Evolutionary conservation across 2,329 filamentous ascomycete species (phyloP).

Genomic region (Rhynchosporium agropyri): DNA sequence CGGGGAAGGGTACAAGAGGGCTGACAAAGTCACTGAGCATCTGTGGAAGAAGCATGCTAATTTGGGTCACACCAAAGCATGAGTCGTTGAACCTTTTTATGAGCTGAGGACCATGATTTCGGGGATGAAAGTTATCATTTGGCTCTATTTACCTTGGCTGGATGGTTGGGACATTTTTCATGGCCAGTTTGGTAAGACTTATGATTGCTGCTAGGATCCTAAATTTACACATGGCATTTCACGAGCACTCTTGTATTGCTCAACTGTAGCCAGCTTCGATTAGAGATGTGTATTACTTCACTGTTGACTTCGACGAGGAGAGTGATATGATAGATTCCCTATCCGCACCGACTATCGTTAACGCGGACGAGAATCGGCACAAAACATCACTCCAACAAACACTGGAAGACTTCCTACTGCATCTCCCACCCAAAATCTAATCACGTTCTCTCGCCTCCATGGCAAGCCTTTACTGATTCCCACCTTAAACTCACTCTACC

Average conservation of each 20-base stretch:
- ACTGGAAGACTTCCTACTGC: too few relatives aligned
- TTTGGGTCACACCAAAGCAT: conserved; percentile 18
- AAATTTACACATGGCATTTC: background rate
- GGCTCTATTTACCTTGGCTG: background rate
- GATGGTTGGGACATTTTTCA: background rate
- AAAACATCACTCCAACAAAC: too few relatives aligned
- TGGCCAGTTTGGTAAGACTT: background rate
- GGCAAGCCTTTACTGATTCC: too few relatives aligned
- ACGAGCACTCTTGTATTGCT: too few relatives aligned
- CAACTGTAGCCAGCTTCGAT: too few relatives aligned
- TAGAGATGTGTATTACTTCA: too few relatives aligned
- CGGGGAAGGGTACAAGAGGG: conserved; percentile 19
- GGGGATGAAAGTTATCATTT: background rate
- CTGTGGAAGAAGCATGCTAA: conserved; percentile 25
- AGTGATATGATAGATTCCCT: too few relatives aligned
- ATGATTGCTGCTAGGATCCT: background rate
- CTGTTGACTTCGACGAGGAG: too few relatives aligned
- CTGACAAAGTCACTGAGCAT: conserved; percentile 28
- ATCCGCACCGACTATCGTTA: too few relatives aligned
- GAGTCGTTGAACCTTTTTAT: background rate
- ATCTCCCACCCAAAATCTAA: too few relatives aligned
- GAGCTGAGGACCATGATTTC: background rate
- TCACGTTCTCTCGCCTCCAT: too few relatives aligned
- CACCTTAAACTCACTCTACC: background rate
- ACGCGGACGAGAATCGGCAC: too few relatives aligned